Base-by-base conservation (phyloP, 2,329 filamentous ascomycete genomes). In the Magnaporthales sp. region DNA sequence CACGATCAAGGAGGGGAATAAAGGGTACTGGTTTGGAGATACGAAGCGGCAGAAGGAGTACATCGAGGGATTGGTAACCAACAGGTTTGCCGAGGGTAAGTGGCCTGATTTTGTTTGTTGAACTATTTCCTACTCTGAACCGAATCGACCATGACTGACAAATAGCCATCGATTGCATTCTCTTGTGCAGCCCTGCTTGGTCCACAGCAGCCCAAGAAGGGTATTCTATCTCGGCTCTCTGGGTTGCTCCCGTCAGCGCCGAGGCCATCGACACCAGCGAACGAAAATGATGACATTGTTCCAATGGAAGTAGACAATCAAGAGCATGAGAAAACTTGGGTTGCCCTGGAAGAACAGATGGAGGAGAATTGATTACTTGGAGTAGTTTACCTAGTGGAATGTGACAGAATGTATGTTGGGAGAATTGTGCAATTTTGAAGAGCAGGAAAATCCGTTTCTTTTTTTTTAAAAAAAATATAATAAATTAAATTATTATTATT, bases 21-120 rank as follows among this genome's bases (percentile, higher is more conserved):
- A 75, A 60, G 31, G 73, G 10, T 80, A 75, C 68, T 73, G 73
- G 3, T 73, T 76, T 65, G 79, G 77, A 3, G 79, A 81, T 32
- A 79, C 78, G 13, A 70, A 73, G 31, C 68, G 74, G 66, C 77
- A 80, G 71, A 71, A 74, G 65, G 70, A 71, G 69, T 67, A 64
- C 30, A 56, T 77, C 5, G 65, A 71, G 67, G 66, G 69, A 6
- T 38, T 68, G 1, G 66, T 75, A 27, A 71, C 69, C 8, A 65
- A 68, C 2, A 68, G 67, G 56, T 70, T 73, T 19, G 68, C 69
- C 10, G 31, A 46, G 19, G 70, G 72, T 73, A 38, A 65, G 69
- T 65, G 56, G 29, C 9, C 24, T 65, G n/a, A 15, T 13, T 9
- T 69, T 22, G 29, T 31, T 66, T 19, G 31, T n/a, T 63, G 13